phyloP scores from a whole-genome alignment of 2,329 filamentous ascomycete species.

The Aphanocladium album region DNA sequence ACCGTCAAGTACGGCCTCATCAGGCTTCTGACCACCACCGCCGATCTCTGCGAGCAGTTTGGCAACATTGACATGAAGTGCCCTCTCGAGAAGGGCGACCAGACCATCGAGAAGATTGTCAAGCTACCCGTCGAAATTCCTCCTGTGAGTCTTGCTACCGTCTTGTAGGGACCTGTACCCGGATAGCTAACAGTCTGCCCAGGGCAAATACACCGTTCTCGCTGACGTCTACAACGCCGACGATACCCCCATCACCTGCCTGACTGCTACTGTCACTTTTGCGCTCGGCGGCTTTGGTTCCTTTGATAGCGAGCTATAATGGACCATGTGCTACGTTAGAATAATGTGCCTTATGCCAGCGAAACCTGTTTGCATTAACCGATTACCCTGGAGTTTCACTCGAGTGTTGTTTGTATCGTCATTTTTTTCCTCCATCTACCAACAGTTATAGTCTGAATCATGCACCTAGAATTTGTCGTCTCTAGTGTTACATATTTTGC shows the following conservation, averaged over 20 bases:
- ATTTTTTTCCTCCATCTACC: conserved; percentile 16
- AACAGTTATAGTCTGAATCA: background rate
- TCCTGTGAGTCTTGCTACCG: conserved; percentile 57
- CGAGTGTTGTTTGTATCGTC: conserved; percentile 12
- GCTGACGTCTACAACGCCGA: conserved; percentile 79
- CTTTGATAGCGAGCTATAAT: conserved; percentile 39
- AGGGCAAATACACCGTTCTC: conserved; percentile 86
- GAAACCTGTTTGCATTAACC: background rate
- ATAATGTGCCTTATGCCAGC: conserved; percentile 9
- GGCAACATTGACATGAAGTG: conserved; percentile 84
- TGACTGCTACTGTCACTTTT: conserved; percentile 70
- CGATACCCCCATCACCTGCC: conserved; percentile 73
- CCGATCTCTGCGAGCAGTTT: conserved; percentile 85
- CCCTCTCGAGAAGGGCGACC: conserved; percentile 74
- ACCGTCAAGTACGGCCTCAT: conserved; percentile 94
- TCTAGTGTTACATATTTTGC: background rate
- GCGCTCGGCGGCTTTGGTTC: conserved; percentile 31
- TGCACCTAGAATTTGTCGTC: background rate
- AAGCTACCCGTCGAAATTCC: conserved; percentile 83
- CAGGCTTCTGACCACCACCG: conserved; percentile 72
- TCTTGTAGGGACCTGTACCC: background rate
- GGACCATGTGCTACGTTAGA: conserved; percentile 2
- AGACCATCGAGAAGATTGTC: conserved; percentile 73
- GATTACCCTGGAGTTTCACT: background rate
- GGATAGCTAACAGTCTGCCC: conserved; percentile 18